A percentile compares a stretch with the other conserved stretches of the same genome.
phyloP scores from a whole-genome alignment of 805 yeast species.

The Nakazawaea siamensis region DNA sequence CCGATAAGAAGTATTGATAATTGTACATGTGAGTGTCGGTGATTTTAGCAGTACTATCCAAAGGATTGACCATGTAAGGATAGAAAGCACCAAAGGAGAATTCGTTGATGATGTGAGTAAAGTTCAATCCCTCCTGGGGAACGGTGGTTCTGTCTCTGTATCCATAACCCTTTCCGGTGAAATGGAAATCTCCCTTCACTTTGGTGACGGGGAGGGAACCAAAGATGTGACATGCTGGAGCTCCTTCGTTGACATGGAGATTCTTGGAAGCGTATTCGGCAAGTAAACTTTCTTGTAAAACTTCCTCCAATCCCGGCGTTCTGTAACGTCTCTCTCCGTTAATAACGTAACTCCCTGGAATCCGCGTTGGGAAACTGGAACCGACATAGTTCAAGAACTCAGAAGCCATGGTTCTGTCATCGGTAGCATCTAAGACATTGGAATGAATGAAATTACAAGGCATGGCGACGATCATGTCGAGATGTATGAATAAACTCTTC shows the following conservation, averaged over 20 bases:
- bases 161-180: constrained; percentile 71
- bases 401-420: constrained; percentile 70
- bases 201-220: constrained; percentile 81
- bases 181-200: constrained; percentile 79
- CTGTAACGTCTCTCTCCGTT: constrained; percentile 36
- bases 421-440: constrained; percentile 68
- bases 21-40: constrained; percentile 40
- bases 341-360: constrained; percentile 41
- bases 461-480: constrained; percentile 76
- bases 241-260: constrained; percentile 35
- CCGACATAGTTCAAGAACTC: constrained; percentile 72
- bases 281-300: constrained; percentile 54
- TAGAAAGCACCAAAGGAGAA: constrained; percentile 86
- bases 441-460: constrained; percentile 75
- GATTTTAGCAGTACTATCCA: constrained; percentile 63
- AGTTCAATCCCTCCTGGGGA: constrained; percentile 49
- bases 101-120: constrained; percentile 80
- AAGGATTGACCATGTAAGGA: constrained; percentile 82
- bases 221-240: constrained; percentile 79
- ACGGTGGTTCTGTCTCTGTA: constrained; percentile 41
- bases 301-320: constrained; percentile 60
- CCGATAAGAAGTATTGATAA: constrained; percentile 61
- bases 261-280: constrained; percentile 52
- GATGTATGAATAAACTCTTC: constrained; percentile 55
- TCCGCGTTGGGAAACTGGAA: constrained; percentile 31